These are phyloP conservation scores for Yamadazyma blattariae DNA, from an alignment of 1,139 yeast species.

Conservation along the genomic window DNA sequence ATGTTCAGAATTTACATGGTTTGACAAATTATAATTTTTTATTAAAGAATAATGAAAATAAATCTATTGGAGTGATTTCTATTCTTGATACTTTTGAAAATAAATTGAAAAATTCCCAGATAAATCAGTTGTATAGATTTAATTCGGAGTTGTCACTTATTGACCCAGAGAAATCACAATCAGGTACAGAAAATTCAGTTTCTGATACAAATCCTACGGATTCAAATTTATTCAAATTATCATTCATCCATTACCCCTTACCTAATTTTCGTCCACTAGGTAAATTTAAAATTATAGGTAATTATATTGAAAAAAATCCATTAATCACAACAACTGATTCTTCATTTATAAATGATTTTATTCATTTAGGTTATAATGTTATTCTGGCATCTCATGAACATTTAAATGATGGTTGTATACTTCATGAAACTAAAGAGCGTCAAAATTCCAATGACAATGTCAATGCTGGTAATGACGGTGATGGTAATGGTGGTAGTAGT, in stretches of 20 bases:
- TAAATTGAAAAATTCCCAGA: constrained; percentile 29
- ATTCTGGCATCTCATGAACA: constrained; percentile 57
- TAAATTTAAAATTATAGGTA: constrained; percentile 46
- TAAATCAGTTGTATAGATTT: constrained; percentile 24
- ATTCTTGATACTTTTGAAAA: constrained; percentile 33
- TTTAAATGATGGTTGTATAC: constrained; percentile 52
- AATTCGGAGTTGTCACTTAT: too few species aligned
- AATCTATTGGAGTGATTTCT: constrained; percentile 26
- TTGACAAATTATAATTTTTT: constrained; percentile 35
- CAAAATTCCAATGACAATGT: constrained; percentile 5
- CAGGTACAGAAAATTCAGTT: too few species aligned
- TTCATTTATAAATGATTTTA: constrained; percentile 35
- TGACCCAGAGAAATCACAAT: too few species aligned
- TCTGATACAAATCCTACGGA: too few species aligned
- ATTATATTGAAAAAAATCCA: constrained; percentile 44
- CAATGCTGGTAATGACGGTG: not conserved
- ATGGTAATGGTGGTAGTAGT: too few species aligned
- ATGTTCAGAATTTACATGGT: constrained; percentile 23
- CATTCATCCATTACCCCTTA: constrained; percentile 52
- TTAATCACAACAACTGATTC: constrained; percentile 33
- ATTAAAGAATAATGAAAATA: constrained; percentile 14
- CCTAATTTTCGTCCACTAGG: constrained; percentile 52
- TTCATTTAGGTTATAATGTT: constrained; percentile 37
- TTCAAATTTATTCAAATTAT: constrained; percentile 23
- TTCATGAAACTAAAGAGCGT: constrained; percentile 15